Base-by-base conservation (phyloP, 768 basidiomycete species). In the Rossbeevera mucosa region DNA sequence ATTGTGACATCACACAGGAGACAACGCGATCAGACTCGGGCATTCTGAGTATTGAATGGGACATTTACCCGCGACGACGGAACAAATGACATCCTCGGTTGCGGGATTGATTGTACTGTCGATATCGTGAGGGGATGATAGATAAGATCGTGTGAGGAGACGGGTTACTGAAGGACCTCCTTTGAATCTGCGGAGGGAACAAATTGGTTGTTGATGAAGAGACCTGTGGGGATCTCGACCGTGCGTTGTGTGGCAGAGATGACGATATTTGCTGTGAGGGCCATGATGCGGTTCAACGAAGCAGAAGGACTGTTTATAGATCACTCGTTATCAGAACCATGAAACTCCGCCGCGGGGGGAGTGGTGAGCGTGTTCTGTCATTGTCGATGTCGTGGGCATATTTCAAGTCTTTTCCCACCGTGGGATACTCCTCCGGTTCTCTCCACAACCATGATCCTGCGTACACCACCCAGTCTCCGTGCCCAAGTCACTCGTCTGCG, bases 131-230 rank as follows among this genome's bases (percentile, higher is more conserved):
- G 55, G 26, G 36, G 18, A 21, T 53, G 25, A 18, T 21, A 21
- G 53, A 57, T 48, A 18, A 25, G 24, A 57, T 52, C 56, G 24
- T 44, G 46, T 13, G 48, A 36, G 20, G 44, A 31, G 0, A 46
- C 38, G 68, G 82, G 59, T 59, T 59, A 89, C 88, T 79, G 65
- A 64, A 91, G 81, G 41, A 76, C 66, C 51, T 87, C 85, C 13
- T 72, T 63, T 28, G 82, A 86, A 60, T 89, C 86, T 22, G 78
- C 76, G 6, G 88, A 89, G n/a, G 82, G 67, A 25, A 90, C 86
- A 62, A 92, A 94, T 64, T 92, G 80, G 66, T 91, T 91, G 75
- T 94, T 85, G 72, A 97, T 94, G 74, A 91, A 97, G 22, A 95
- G 77, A 16, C 91, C 91, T 7, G 88, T 91, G 9, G 85, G 85